Evolutionary conservation across 208 protist species (phyloP).

Genomic region (Ichthyophonus hoferi): DNA sequence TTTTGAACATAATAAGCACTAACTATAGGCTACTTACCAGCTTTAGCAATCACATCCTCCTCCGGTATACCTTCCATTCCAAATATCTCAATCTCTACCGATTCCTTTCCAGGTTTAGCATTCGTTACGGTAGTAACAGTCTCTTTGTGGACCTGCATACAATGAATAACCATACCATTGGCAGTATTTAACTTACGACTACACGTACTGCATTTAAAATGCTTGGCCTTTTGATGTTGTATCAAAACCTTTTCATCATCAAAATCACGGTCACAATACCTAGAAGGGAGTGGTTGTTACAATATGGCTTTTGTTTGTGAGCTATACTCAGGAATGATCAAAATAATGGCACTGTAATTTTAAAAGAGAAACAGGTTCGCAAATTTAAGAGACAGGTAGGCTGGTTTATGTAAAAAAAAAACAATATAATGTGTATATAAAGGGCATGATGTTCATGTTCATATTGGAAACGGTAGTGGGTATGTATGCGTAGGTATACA

Average conservation of each 20-base stretch:
- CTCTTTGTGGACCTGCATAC: constrained; percentile 62
- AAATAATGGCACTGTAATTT: too few relatives aligned
- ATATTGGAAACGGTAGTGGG: too few relatives aligned
- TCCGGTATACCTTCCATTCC: constrained; percentile 43
- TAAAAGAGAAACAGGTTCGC: too few relatives aligned
- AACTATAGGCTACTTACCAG: background rate
- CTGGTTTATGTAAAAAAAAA: too few relatives aligned
- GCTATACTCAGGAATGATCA: too few relatives aligned
- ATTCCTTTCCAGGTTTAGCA: constrained; percentile 24
- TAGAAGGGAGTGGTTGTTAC: too few relatives aligned
- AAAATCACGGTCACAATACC: constrained; percentile 66
- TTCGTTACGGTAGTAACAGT: constrained; percentile 27
- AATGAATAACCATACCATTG: constrained; percentile 55
- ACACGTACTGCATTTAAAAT: constrained; percentile 64
- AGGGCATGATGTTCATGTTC: too few relatives aligned
- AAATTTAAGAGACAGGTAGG: too few relatives aligned
- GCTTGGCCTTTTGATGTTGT: constrained; percentile 64
- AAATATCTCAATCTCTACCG: constrained; percentile 22
- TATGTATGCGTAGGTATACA: too few relatives aligned
- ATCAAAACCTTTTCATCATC: constrained; percentile 63
- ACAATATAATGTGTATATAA: too few relatives aligned
- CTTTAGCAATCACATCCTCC: background rate
- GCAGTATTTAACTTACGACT: constrained; percentile 51
- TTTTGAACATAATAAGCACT: too few relatives aligned
- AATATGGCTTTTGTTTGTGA: too few relatives aligned